These are phyloP conservation scores for Saussurea involucrata DNA, from an alignment of 129 eudicot genomes.

Conservation along the genomic window DNA sequence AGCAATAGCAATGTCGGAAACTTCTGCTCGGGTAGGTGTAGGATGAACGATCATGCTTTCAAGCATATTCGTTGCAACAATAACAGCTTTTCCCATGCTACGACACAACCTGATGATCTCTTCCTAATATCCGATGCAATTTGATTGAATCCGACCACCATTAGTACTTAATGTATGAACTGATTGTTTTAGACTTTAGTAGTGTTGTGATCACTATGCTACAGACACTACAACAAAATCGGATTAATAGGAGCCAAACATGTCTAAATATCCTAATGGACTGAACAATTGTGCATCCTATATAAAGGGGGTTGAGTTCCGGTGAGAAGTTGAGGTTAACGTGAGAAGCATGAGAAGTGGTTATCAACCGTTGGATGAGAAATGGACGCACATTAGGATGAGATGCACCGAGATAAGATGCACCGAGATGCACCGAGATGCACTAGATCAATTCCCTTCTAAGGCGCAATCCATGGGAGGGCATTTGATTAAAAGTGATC, in stretches of 20 bases:
- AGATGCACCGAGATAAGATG: no score
- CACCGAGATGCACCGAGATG: no score
- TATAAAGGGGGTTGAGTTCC: no score
- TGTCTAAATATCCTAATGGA: not conserved
- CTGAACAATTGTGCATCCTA: no score
- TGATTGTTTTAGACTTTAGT: not conserved
- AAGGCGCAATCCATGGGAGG: no score
- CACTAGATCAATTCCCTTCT: no score
- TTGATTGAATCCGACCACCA: not conserved
- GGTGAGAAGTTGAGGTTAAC: no score
- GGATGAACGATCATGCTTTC: slow-evolving; percentile 99
- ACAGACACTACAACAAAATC: not conserved
- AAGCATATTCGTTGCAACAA: slow-evolving; percentile 96
- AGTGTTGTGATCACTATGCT: not conserved
- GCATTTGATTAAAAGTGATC: no score
- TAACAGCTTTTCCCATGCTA: slow-evolving; percentile 97
- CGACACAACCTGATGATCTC: slow-evolving; percentile 86
- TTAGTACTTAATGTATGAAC: slow-evolving; percentile 7
- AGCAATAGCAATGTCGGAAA: slow-evolving; percentile 96
- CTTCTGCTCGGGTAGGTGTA: slow-evolving; percentile 98
- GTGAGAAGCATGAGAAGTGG: no score
- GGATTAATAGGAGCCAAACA: not conserved
- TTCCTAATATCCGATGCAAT: slow-evolving; percentile 52
- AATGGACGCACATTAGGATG: no score
- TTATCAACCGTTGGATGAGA: no score